Evolutionary conservation across 352 stramenopile species (phyloP), one percentile per base, ranked within the genome.

Genomic region (Globisporangium echinulatum): DNA sequence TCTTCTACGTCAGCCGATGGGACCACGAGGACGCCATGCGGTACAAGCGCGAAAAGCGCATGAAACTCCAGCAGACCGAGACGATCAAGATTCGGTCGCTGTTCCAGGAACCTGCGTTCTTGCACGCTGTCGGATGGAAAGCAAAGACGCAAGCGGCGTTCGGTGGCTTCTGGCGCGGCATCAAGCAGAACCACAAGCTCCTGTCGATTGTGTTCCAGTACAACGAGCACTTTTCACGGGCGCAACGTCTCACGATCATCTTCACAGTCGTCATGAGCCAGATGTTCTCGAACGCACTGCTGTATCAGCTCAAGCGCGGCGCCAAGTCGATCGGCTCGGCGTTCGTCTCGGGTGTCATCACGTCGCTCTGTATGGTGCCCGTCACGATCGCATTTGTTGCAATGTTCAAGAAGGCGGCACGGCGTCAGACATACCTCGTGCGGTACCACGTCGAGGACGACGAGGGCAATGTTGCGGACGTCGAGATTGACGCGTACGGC

Each of bases 181-280:
- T 91, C 54, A 87, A 85, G 59, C 54, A 77, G 25, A 77, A 86
- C 39, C 81, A 91, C 68, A 88, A 89, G 59, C 56, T 91, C 9
- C 39, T 88, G 49, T 85, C 72, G 5, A 88, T 88, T 40, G 63
- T 76, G 11, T 91, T 89, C 63, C 83, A 79, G 60, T 91, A 89
- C 64, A 70, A 91, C 61, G 77, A 88, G 56, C 69, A 83, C 44
- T 89, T 88, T 38, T 77, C 75, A 46, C 79, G 81, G 7, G 65
- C 74, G 0, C 79, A 89, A 56, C 69, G 79, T 0, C 56, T 91
- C 15, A 89, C 80, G 11, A 68, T 91, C 37, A 70, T 91, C 13
- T 91, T 89, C 52, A 88, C 81, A 1, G 64, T 85, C 1, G 68
- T 87, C 25, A 82, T 83, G 61, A 89, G 70, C 56, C 74, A 89